Evolutionary conservation across 73 alveolate genomes (phyloP).

Genomic region (Blepharisma stoltei): DNA sequence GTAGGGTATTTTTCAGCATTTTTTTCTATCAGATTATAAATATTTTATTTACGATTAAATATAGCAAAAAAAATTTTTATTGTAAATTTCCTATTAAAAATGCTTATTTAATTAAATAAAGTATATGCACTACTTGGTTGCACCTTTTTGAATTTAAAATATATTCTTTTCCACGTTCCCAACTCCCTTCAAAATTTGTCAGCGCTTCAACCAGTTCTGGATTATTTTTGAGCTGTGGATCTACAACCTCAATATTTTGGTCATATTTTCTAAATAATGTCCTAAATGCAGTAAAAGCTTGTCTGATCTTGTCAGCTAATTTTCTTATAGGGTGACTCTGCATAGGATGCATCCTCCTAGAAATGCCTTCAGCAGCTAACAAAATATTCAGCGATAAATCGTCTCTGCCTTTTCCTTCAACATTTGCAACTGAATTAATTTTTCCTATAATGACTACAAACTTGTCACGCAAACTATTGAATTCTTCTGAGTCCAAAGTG

Average conservation of each 20-base stretch:
- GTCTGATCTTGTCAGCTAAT: slow-evolving; percentile 77
- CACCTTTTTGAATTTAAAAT: slow-evolving; percentile 50
- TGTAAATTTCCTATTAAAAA: no score
- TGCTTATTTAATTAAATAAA: slow-evolving; percentile 36
- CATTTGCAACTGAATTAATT: slow-evolving; percentile 91
- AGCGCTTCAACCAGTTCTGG: slow-evolving; percentile 86
- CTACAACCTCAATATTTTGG: slow-evolving; percentile 90
- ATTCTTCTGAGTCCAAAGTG: slow-evolving; percentile 26
- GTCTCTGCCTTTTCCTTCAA: slow-evolving; percentile 95
- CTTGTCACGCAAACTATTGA: slow-evolving; percentile 60
- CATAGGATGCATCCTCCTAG: slow-evolving; percentile 63
- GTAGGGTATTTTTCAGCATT: slow-evolving; percentile 60
- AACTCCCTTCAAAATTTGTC: slow-evolving; percentile 76
- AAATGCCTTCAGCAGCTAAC: slow-evolving; percentile 84
- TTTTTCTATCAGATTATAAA: slow-evolving; percentile 58
- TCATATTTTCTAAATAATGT: slow-evolving; percentile 80
- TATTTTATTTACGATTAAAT: no score
- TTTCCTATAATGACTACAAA: slow-evolving; percentile 75
- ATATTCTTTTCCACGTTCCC: slow-evolving; percentile 82
- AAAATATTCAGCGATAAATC: slow-evolving; percentile 84
- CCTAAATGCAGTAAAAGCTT: slow-evolving; percentile 42
- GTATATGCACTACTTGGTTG: slow-evolving; percentile 46
- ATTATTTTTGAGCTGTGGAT: slow-evolving; percentile 90
- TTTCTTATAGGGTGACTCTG: slow-evolving; percentile 77
- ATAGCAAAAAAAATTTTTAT: no score